phyloP scores from a whole-genome alignment of 2,329 filamentous ascomycete genomes.

The Alternaria rosae region DNA sequence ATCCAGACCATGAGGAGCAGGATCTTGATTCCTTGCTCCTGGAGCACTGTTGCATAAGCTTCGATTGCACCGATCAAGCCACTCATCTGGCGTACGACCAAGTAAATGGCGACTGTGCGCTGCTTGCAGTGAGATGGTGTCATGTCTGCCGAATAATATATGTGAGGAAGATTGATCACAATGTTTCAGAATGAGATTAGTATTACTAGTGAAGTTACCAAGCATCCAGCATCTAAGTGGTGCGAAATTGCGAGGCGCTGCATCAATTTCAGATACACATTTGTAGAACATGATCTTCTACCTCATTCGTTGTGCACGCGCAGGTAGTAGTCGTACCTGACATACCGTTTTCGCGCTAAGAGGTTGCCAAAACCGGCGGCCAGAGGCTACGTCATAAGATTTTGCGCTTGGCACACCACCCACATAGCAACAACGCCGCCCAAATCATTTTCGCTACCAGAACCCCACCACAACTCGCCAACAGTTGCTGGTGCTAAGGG shows the following conservation, averaged over 20 bases:
- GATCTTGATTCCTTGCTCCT: constrained; percentile 92
- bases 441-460: constrained; percentile 12
- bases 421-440: constrained; percentile 15
- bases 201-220: background rate
- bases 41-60: constrained; percentile 84
- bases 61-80: background rate
- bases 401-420: constrained; percentile 33
- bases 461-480: constrained; percentile 17
- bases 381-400: constrained; percentile 42
- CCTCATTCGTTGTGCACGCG: background rate
- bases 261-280: background rate
- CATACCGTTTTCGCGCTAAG: background rate
- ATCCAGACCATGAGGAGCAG: constrained; percentile 97
- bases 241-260: background rate
- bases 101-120: background rate
- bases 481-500: constrained; percentile 7
- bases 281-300: background rate
- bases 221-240: background rate
- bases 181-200: background rate
- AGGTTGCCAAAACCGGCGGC: constrained; percentile 7
- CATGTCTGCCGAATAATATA: background rate
- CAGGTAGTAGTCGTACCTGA: background rate
- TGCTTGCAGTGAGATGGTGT: background rate
- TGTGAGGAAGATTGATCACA: background rate
- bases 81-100: background rate